These are phyloP conservation scores for Arthrobotrys conoides DNA, from an alignment of 2,329 filamentous ascomycete genomes.

Conservation along the genomic window DNA sequence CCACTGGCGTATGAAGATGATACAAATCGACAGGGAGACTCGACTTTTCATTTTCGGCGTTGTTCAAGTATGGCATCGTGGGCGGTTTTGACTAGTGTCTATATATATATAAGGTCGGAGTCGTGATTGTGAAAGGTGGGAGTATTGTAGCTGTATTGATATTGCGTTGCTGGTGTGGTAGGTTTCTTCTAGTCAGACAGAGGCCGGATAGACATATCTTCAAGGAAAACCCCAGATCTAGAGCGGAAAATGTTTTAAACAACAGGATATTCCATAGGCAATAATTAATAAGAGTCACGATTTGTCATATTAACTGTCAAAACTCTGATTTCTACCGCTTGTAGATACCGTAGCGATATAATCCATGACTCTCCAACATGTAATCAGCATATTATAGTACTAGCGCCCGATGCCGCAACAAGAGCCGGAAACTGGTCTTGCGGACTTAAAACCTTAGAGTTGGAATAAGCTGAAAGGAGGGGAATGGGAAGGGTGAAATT, in stretches of 20 bases:
- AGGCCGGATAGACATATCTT: neutral
- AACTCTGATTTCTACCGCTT: slow-evolving; percentile 13
- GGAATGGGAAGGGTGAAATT: neutral
- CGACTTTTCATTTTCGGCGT: slow-evolving; percentile 28
- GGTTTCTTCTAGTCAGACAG: neutral
- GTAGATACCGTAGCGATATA: slow-evolving; percentile 12
- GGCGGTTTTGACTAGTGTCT: neutral
- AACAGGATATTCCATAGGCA: neutral
- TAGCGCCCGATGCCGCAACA: slow-evolving; percentile 49
- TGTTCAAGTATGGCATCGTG: slow-evolving; percentile 52
- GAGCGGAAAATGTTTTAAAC: neutral
- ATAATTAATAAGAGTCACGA: slow-evolving; percentile 18
- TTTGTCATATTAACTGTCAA: slow-evolving; percentile 9
- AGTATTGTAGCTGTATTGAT: neutral
- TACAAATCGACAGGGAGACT: slow-evolving; percentile 37
- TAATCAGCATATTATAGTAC: slow-evolving; percentile 7
- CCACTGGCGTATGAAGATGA: slow-evolving; percentile 41
- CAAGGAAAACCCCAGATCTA: neutral
- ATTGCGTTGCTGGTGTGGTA: slow-evolving; percentile 23
- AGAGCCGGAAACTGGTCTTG: slow-evolving; percentile 15
- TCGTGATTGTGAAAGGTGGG: neutral
- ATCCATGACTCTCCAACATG: slow-evolving; percentile 24
- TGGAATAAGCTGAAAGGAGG: neutral
- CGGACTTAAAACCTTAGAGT: neutral
- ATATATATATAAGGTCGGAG: neutral